Evolutionary conservation across 192 early-diverging fungal species (phyloP).

Genomic region (Coemansia sp.): DNA sequence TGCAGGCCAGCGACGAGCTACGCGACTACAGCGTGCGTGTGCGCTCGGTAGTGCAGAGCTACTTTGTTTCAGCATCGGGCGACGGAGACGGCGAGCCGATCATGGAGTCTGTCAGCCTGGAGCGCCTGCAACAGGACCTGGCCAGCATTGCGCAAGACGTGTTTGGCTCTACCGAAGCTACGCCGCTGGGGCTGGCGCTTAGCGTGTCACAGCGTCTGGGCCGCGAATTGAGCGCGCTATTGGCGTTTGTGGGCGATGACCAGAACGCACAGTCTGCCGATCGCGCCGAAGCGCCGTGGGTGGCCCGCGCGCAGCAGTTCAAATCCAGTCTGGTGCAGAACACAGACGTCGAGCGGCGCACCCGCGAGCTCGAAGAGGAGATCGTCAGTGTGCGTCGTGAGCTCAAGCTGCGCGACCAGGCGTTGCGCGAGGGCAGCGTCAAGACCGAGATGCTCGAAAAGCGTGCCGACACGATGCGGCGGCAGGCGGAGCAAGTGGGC

Average conservation of each 20-base stretch:
- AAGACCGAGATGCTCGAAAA: constrained; percentile 84
- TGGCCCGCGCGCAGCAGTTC: constrained; percentile 72
- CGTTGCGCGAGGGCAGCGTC: constrained; percentile 70
- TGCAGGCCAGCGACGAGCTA: constrained; percentile 17
- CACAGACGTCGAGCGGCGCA: constrained; percentile 73
- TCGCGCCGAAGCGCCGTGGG: constrained; percentile 69
- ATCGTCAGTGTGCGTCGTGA: constrained; percentile 78
- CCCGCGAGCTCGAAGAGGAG: constrained; percentile 75
- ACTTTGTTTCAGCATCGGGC: constrained; percentile 9
- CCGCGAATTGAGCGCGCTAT: constrained; percentile 16
- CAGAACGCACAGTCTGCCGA: constrained; percentile 3
- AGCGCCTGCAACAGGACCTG: constrained; percentile 18
- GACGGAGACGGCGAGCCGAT: not conserved
- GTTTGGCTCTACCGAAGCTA: constrained; percentile 26
- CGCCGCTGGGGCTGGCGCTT: constrained; percentile 20
- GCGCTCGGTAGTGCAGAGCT: constrained; percentile 21
- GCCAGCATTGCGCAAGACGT: constrained; percentile 35
- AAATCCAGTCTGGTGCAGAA: constrained; percentile 81
- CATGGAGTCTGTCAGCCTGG: not conserved
- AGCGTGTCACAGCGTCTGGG: constrained; percentile 22
- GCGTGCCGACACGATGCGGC: constrained; percentile 65
- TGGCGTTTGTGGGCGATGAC: constrained; percentile 18
- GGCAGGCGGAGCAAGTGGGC: constrained; percentile 64
- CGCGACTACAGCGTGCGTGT: constrained; percentile 18
- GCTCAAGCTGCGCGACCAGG: constrained; percentile 78